Evolutionary conservation across 306 rosid species (phyloP), one percentile per base, ranked within the genome.

Genomic region (Oxytropis ochrocephala): DNA sequence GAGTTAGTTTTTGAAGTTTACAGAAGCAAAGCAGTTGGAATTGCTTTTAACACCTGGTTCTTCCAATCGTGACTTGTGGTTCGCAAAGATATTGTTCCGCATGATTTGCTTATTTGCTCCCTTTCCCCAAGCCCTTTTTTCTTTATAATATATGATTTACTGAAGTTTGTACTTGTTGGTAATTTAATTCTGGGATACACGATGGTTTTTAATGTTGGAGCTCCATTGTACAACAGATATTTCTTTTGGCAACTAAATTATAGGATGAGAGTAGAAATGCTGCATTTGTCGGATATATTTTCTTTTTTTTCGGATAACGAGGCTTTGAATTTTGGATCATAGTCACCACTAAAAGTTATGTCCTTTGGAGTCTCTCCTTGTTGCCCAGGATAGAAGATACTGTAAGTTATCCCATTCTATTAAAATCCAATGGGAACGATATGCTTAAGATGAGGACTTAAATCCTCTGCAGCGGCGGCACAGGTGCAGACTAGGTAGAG

Each of bases 91-190:
- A 29, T 41, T 33, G 12, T 18, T 43, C 62, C 21, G 48, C 73
- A 30, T 48, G 61, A 59, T 49, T 55, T 30, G 6, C 5, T 49
- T 51, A 52, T 48, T 53, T 74, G 57, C 68, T 16, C 58, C 54
- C 63, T n/a, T 29, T 19, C 52, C 75, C 61, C 35, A 57, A 76
- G 79, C 71, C 42, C 47, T 75, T 78, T 73, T 55, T 35, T 4
- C 8, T 55, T 57, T 65, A 18, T 46, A 4, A 16, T 55, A 29
- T 70, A 50, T 18, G 39, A 64, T 79, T 4, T 46, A 3, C 24
- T 52, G 4, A 8, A 13, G 47, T 69, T 62, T 43, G 29, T 62
- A 72, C 61, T 24, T 27, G 6, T 49, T 7, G 10, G 38, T 18
- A n/a, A 19, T 13, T 48, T 59, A 24, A 11, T 36, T 52, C n/a